Percentiles rank a stretch among this genome's conserved stretches.
phyloP scores from a whole-genome alignment of 164 flowering plant genomes.

The Euptelea pleiosperma region DNA sequence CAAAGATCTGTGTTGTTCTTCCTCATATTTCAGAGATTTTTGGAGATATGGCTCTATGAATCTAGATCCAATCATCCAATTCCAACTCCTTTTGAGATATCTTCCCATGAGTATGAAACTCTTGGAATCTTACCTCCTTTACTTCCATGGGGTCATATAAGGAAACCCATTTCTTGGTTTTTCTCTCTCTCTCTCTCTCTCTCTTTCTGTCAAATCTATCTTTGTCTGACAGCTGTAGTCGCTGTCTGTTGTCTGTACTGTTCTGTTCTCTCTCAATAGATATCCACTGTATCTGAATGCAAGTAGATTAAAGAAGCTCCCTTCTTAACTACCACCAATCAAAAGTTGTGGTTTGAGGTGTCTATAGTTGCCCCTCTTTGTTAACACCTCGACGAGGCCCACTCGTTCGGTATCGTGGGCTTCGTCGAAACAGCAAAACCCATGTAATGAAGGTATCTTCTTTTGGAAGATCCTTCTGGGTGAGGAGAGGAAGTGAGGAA shows the following conservation, averaged over 20 bases:
- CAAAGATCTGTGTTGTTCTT: constrained; percentile 2
- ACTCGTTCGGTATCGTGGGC: constrained; percentile 46
- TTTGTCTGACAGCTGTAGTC: constrained; percentile 5
- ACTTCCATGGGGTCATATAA: neutral
- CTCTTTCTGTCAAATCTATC: constrained; percentile 6
- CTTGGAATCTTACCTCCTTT: neutral
- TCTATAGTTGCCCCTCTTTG: constrained; percentile 12
- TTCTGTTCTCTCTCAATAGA: neutral
- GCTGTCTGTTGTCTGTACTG: neutral
- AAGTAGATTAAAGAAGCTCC: too few relatives aligned
- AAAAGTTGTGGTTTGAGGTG: constrained; percentile 7
- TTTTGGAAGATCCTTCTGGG: too few relatives aligned
- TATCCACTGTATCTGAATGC: too few relatives aligned
- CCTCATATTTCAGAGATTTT: constrained; percentile 16
- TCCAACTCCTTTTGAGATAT: constrained; percentile 2
- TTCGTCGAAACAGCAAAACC: too few relatives aligned
- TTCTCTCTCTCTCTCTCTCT: too few relatives aligned
- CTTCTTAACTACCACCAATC: too few relatives aligned
- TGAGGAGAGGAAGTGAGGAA: too few relatives aligned
- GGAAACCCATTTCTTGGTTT: constrained; percentile 8
- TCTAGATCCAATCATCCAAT: constrained; percentile 25
- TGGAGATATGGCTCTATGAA: constrained; percentile 34
- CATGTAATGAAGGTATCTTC: too few relatives aligned
- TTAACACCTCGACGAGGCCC: constrained; percentile 25
- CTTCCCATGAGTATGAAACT: constrained; percentile 6